These are phyloP conservation scores for Phytophthora ramorum DNA, from an alignment of 352 stramenopile genomes.

Conservation along the genomic window DNA sequence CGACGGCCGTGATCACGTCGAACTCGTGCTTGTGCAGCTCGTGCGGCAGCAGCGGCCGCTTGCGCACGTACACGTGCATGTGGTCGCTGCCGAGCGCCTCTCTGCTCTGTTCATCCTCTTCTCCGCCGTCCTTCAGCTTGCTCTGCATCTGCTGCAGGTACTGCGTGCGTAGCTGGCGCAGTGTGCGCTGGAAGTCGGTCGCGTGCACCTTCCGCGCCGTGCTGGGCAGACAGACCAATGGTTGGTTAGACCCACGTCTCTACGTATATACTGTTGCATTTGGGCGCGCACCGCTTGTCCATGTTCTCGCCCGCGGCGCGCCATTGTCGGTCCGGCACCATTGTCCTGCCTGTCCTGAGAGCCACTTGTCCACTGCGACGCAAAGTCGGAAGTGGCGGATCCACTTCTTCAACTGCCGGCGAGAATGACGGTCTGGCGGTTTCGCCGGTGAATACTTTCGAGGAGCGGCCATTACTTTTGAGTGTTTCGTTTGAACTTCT, in stretches of 20 bases:
- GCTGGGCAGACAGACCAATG: conserved; percentile 24
- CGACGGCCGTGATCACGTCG: conserved; percentile 83
- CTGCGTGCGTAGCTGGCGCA: conserved; percentile 49
- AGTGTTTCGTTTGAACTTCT: too few species aligned
- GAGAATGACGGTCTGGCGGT: conserved; percentile 6
- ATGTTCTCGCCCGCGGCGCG: conserved; percentile 69
- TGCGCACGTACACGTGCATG: conserved; percentile 88
- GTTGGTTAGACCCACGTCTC: background rate
- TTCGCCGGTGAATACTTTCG: background rate
- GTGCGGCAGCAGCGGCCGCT: conserved; percentile 88
- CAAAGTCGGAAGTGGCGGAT: conserved; percentile 21
- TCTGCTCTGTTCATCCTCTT: conserved; percentile 9
- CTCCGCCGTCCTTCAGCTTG: background rate
- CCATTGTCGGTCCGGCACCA: conserved; percentile 76
- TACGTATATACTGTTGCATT: background rate
- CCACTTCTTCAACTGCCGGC: conserved; percentile 8
- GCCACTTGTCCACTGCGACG: background rate
- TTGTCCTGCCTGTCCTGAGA: conserved; percentile 16
- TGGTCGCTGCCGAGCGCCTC: conserved; percentile 48
- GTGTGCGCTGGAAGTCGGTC: conserved; percentile 55
- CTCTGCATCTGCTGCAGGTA: conserved; percentile 43
- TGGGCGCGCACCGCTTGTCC: conserved; percentile 64
- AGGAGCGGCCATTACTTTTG: background rate
- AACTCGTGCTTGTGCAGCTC: conserved; percentile 89
- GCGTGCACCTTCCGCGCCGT: conserved; percentile 76